Base-by-base conservation (phyloP, 1,284 basidiomycete genomes). In the Stereum hirsutum region DNA sequence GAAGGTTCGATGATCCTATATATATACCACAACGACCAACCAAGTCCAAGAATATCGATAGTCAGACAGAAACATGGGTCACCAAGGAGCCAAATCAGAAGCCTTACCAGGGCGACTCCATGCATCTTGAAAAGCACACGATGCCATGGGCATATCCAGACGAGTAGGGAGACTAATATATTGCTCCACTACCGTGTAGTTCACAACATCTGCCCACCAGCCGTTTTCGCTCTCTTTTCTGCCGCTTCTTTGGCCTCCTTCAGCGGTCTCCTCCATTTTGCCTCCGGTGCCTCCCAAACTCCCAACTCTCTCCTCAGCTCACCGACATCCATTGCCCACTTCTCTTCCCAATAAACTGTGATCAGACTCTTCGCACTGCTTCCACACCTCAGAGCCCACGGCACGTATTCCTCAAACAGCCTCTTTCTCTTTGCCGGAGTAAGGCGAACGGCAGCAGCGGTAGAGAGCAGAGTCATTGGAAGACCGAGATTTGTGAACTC, bases 331-430 rank as follows among this genome's bases (percentile, higher is more conserved):
- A 89, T 82, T 44, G 81, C 80, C 94, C 94, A 99, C 46, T 92
- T 69, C 60, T 91, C 74, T 64, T 99, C 95, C 96, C 95, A 99
- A 56, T 94, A 93, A 6, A 99, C 83, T 1, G 85, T 86, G 45
- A 98, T 88, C 46, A 99, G 63, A 52, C 83, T 88, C 53, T 70
- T 71, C 1, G 84, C 75, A 40, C 68, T 75, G 21, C 81, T 76
- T 1, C 91, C 93, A 46, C 86, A 87, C 46, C 79, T 77, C 43
- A 94, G 63, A 7, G 93, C 94, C 94, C 93, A 96, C 0, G 89
- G 86, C 8, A 92, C 75, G 61, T 88, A 95, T 58, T 95, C 89
- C 14, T 66, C 63, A 60, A 82, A 80, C 17, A 91, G 66, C 12
- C 76, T 63, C 19, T 67, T 59, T 30, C 76, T 69, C 49, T 82